Evolutionary conservation across 2,329 filamentous ascomycete species (phyloP), one percentile per base, ranked within the genome.

Genomic region (Alternaria panax): DNA sequence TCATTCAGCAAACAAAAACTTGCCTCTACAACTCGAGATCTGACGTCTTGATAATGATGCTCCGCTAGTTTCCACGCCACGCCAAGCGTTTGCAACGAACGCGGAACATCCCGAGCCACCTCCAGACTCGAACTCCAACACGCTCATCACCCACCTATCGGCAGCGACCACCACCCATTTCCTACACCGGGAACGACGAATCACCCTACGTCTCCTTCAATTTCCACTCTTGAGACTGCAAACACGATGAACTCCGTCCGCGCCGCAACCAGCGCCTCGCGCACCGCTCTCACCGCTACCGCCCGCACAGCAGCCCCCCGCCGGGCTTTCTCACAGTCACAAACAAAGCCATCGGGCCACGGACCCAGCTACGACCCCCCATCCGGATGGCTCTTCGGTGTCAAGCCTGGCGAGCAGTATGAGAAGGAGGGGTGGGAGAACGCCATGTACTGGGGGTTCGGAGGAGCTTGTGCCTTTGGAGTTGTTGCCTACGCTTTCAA

Each of bases 391-490:
- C 88, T 99, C 73, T 97, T 92, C 80, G 93, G 93, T 68, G 87
- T 97, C 72, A 93, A 93, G 84, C 95, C 95, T 34, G 93, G 93
- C 64, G 92, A 97, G 87, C 96, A 97, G 85, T 89, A 92, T 77
- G 88, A 96, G 86, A 91, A 92, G 80, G 95, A 99, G 83, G 95
- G 94, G 52, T 99, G 95, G 95, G 95, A 99, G 86, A 88, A 85
- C 68, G 81, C 93, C 56, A 93, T 90, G 84, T 90, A 90, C 78
- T 92, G 91, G 78, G 93, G 93, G 50, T 93, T 96, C 80, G 91
- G 89, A 78, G 92, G 92, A 54, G 90, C 88, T 74, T 81, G 96
- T 74, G 81, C 88, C 27, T 84, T 92, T 66, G 90, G 89, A 54
- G 88, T 87, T 62, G 84, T 97, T 67, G 92, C 91, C 67, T 92